Base-by-base conservation (phyloP, 495 filamentous ascomycete species). In the Podospora pseudocomata region DNA sequence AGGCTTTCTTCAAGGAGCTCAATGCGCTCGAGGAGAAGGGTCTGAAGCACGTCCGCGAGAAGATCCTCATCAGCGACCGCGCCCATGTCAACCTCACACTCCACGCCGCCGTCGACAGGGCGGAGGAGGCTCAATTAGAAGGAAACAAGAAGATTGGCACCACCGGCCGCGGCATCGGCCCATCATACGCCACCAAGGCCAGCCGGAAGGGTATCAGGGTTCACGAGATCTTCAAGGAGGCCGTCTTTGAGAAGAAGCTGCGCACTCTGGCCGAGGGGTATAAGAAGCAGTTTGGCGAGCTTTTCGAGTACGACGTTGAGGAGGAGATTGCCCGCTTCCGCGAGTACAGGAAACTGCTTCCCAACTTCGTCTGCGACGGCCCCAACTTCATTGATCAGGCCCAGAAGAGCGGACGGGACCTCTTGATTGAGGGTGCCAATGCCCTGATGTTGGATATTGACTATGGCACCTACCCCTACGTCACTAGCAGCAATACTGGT, bases 401-500 rank as follows among this genome's bases (percentile, higher is more conserved):
- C 18, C 84, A 89, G 70, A 81, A 86, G 65, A 77, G 84, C 71
- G 86, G 89, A 20, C 81, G 83, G 63, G 85, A 85, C 67, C 90
- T 93, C 69, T 82, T 97, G 7, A 86, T 97, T 53, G 93, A 97
- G 79, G 92, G 92, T 66, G 90, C 91, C n/a, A 92, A 97, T 71
- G 92, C 92, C n/a, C 80, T 94, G 63, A 90, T 81, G 71, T 68
- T 82, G 55, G 78, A 82, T 39, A 79, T 79, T 20, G 77, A 80
- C 64, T 81, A 81, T 71, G 80, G 91, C 74, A 93, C 89, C 64
- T 96, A 94, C 74, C 93, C 93, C 67, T 94, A 86, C 72, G 93
- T 96, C 65, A 96, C 93, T 28, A 92, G 89, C 16, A 89, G 88
- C 56, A 91, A 88, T 73, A 91, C 89, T 65, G 87, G 87, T 27